Conservation (phyloP, 345 rosid genomes). For the Raphanus raphanistrum region DNA sequence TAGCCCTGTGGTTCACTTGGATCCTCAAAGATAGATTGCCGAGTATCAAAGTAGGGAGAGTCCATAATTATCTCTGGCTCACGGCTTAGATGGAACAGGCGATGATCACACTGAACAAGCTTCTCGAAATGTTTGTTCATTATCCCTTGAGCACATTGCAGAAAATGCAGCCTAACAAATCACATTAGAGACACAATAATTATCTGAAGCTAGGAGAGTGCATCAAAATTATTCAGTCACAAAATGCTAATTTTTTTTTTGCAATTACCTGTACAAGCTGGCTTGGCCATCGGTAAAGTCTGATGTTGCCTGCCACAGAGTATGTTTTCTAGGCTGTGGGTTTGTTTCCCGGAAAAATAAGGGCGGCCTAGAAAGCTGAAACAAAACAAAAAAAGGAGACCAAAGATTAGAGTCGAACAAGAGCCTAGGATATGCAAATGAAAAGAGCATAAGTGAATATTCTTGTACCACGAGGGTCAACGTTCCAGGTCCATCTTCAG, state of each 20-base stretch:
- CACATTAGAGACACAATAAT: conserved; percentile 5
- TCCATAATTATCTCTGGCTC: conserved; percentile 74
- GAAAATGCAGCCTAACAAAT: conserved; percentile 77
- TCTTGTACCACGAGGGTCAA: conserved; percentile 76
- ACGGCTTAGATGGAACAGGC: conserved; percentile 74
- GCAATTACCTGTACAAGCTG: conserved; percentile 64
- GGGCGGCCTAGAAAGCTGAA: conserved; percentile 93
- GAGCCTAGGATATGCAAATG: background rate
- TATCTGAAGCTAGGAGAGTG: conserved; percentile 9
- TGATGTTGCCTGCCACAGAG: conserved; percentile 97
- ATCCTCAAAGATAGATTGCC: conserved; percentile 70
- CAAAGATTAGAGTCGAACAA: conserved; percentile 17
- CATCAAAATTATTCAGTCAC: background rate
- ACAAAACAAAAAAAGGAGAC: conserved; percentile 11
- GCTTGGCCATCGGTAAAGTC: conserved; percentile 99
- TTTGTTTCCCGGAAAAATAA: conserved; percentile 96
- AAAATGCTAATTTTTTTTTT: background rate
- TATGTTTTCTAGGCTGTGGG: conserved; percentile 97
- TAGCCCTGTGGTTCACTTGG: conserved; percentile 55
- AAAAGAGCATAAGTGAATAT: conserved; percentile 3
- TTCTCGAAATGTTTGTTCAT: conserved; percentile 91
- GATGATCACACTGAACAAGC: conserved; percentile 92
- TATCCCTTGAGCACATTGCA: conserved; percentile 90
- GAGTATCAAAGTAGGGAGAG: conserved; percentile 77
- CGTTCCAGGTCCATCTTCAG: conserved; percentile 84